Evolutionary conservation across 1,284 basidiomycete genomes (phyloP), one percentile per base, ranked within the genome.

Genomic region (Agroathelia rolfsii): DNA sequence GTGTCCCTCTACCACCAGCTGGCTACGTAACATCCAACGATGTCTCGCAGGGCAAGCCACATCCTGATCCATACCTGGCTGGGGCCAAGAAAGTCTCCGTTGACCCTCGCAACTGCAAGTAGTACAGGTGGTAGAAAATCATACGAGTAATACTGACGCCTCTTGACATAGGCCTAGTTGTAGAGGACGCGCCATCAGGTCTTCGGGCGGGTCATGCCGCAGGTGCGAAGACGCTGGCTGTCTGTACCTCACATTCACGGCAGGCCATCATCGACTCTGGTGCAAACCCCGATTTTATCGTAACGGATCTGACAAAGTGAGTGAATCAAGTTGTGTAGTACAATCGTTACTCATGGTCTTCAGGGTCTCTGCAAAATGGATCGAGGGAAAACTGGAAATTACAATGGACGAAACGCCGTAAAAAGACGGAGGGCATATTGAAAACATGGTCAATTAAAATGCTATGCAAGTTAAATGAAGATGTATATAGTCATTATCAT

Each of bases 141-240:
- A n/a, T n/a, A n/a, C n/a, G n/a, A n/a, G 26, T 30, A n/a, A 22
- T 18, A 18, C 27, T 36, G n/a, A n/a, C n/a, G n/a, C n/a, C n/a
- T n/a, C n/a, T n/a, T n/a, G n/a, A n/a, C n/a, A n/a, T 40, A 83
- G 81, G 78, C 46, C 61, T 90, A 37, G 86, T 89, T 4, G 63
- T 90, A 9, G 86, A 90, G 48, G 87, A 90, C 50, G 86, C 87
- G 1, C 80, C 85, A 3, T 77, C 80, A 5, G 87, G 87, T 0
- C 58, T 90, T 34, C 64, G 60, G 39, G 66, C 82, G 10, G 87
- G 85, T 7, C 71, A 69, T 28, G 74, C 76, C 5, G 78, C 84
- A n/a, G 84, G 84, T 11, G 66, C 77, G 27, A 64, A 56, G 27
- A 81, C 82, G 0, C 62, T 89, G 9, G 86, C 77, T 1, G 80